A percentile compares a stretch with the other conserved stretches of the same genome.
Evolutionary conservation across 176 grass and related monocot genomes (phyloP).

Genomic region (Miscanthus lutarioriparius): DNA sequence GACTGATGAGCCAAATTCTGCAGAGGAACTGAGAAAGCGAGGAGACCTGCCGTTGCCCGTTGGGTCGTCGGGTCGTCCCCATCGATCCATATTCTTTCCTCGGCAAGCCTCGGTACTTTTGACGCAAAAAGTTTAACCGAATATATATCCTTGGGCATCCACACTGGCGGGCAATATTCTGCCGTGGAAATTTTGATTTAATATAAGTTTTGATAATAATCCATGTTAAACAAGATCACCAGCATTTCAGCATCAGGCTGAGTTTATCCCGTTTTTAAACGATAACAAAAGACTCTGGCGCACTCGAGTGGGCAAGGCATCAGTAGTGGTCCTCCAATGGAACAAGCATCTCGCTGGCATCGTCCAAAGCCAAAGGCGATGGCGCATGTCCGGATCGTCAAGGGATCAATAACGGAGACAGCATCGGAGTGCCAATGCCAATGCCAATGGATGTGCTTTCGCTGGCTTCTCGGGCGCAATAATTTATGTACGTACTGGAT

Average conservation of each 20-base stretch:
- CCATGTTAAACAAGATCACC: neutral
- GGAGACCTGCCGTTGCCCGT: neutral
- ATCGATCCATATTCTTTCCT: slow-evolving; percentile 7
- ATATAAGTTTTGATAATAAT: neutral
- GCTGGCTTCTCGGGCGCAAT: neutral
- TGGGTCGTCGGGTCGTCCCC: neutral
- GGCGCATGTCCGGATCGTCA: neutral
- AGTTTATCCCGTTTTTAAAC: neutral
- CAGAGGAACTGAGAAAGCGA: neutral
- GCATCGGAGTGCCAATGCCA: neutral
- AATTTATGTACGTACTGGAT: neutral
- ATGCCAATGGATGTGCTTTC: neutral
- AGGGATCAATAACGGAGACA: neutral
- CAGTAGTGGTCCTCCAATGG: neutral
- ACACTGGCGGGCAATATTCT: neutral
- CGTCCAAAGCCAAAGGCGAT: neutral
- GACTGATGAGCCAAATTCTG: neutral
- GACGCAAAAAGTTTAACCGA: neutral
- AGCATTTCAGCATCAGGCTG: neutral
- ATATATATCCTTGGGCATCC: neutral
- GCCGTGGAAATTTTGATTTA: neutral
- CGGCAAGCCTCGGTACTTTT: neutral
- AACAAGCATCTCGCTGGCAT: neutral
- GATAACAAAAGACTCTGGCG: neutral
- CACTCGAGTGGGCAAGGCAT: neutral